A percentile compares a stretch with the other conserved stretches of the same genome.
Evolutionary conservation across 2,329 filamentous ascomycete species (phyloP).

Genomic region (Cytospora piceae): DNA sequence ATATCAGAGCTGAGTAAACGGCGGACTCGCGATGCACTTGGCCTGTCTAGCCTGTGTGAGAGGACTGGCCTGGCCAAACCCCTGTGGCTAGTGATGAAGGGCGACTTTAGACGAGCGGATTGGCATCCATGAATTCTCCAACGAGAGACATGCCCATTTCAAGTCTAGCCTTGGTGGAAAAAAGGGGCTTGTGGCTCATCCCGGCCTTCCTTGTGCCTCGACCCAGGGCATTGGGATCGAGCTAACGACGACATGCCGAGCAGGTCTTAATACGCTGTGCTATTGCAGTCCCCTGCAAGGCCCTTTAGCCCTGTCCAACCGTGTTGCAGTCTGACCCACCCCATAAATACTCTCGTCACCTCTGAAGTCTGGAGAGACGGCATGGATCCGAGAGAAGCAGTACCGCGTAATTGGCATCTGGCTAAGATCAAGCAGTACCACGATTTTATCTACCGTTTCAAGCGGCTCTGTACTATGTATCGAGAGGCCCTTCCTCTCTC

Average conservation of each 20-base stretch:
- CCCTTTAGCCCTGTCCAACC: conserved; percentile 17
- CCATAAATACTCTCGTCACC: conserved; percentile 17
- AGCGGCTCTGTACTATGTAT: not conserved
- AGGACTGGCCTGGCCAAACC: conserved; percentile 8
- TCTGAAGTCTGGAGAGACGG: not conserved
- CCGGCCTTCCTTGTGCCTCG: conserved; percentile 24
- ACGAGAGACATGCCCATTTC: conserved; percentile 6
- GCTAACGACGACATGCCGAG: conserved; percentile 32
- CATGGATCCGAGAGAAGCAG: not conserved
- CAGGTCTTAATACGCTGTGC: conserved; percentile 28
- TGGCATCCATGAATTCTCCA: conserved; percentile 9
- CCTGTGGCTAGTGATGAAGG: conserved; percentile 3
- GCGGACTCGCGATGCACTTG: conserved; percentile 8
- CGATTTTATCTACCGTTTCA: not conserved
- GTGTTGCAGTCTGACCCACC: conserved; percentile 15
- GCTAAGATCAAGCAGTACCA: not conserved
- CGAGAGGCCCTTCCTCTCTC: not conserved
- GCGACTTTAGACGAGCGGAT: conserved; percentile 5
- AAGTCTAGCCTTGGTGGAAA: conserved; percentile 16
- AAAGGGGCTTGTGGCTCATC: conserved; percentile 16
- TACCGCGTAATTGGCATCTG: not conserved
- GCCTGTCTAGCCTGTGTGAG: conserved; percentile 17
- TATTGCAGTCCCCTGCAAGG: conserved; percentile 27
- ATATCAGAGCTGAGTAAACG: conserved; percentile 13
- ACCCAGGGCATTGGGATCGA: conserved; percentile 32